Conservation (phyloP, 2,329 filamentous ascomycete genomes). For the Colletotrichum camelliae region DNA sequence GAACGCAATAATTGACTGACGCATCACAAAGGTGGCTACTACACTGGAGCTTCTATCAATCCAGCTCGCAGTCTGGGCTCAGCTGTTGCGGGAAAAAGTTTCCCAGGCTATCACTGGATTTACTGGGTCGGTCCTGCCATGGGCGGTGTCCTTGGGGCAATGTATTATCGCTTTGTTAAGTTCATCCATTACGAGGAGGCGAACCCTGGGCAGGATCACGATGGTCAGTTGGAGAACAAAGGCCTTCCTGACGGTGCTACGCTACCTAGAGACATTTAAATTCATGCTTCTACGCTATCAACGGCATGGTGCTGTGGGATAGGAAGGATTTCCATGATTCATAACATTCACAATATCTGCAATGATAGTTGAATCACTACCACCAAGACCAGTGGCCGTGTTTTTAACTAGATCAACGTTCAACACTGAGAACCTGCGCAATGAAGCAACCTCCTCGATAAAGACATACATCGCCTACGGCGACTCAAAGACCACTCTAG, state of each 20-base stretch:
- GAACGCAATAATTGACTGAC: not conserved
- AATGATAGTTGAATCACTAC: not conserved
- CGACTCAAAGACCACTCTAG: not conserved
- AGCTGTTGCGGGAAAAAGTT: constrained; percentile 44
- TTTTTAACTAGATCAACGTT: rapidly evolving
- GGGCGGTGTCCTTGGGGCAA: constrained; percentile 1
- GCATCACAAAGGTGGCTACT: constrained; percentile 42
- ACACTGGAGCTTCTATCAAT: constrained; percentile 55
- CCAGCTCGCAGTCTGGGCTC: constrained; percentile 56
- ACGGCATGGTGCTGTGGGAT: no score
- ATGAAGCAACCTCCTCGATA: not conserved
- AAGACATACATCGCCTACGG: not conserved
- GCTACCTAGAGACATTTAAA: not conserved
- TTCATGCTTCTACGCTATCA: no score
- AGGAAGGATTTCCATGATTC: no score
- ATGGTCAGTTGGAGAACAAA: not conserved
- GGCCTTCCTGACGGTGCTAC: not conserved
- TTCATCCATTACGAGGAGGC: constrained; percentile 20
- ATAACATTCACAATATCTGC: no score
- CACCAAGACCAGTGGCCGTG: no score
- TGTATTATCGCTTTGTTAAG: constrained; percentile 21
- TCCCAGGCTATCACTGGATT: constrained; percentile 57
- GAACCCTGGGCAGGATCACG: constrained; percentile 24
- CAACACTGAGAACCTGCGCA: not conserved
- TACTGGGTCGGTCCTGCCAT: constrained; percentile 38